A percentile compares a stretch with the other conserved stretches of the same genome.
phyloP scores from a whole-genome alignment of 768 basidiomycete genomes.

The Mrakia frigida region DNA sequence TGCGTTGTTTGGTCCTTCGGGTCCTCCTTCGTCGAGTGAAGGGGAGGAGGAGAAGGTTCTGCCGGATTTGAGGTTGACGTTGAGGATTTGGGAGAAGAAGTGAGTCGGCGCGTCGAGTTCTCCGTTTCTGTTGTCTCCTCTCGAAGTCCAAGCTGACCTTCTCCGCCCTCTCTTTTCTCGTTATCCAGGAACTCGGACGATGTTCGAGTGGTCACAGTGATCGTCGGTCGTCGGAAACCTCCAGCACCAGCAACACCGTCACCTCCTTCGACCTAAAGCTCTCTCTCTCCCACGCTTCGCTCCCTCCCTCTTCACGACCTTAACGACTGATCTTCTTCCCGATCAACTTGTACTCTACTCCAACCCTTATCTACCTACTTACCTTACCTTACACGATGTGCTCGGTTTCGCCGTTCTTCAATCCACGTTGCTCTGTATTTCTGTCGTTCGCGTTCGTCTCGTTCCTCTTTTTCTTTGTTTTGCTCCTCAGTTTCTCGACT shows the following conservation, averaged over 20 bases:
- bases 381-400: neutral
- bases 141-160: neutral
- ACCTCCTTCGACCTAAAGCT: neutral
- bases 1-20: neutral
- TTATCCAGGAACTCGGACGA: slow-evolving; percentile 9
- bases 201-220: slow-evolving; percentile 14
- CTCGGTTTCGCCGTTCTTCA: neutral
- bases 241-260: neutral
- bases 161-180: neutral
- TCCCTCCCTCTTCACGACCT: neutral
- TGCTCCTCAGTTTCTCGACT: neutral
- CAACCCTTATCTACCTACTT: too few species aligned
- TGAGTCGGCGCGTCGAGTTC: neutral
- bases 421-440: neutral
- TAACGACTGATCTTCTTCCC: neutral
- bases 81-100: slow-evolving; percentile 24
- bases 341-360: too few species aligned
- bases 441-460: neutral
- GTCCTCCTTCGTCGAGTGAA: neutral
- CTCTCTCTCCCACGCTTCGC: too few species aligned
- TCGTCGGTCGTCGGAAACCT: neutral
- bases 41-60: neutral
- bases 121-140: neutral
- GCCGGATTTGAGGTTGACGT: neutral
- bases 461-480: neutral